Base-by-base conservation (phyloP, 768 basidiomycete species). In the Crassisporium funariophilum region DNA sequence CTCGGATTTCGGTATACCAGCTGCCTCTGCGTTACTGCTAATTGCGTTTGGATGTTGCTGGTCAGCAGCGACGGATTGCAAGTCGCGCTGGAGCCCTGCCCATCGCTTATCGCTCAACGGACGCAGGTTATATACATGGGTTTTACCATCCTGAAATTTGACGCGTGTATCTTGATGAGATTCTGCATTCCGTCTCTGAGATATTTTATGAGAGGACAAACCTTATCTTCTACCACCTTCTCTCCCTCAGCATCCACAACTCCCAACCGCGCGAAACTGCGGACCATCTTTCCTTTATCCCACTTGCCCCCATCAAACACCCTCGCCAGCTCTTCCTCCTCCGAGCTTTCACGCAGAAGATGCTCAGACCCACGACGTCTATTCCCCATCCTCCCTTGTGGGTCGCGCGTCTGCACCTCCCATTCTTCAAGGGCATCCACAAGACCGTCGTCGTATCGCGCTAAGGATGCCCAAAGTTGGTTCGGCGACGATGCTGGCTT, bases 231-330 rank as follows among this genome's bases (percentile, higher is more conserved):
- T 8, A 63, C 63, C 24, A 63, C 62, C 41, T 67, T 70, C 44
- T 55, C 59, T 13, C 70, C 55, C 4, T 67, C 54, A 13, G 68
- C 59, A 16, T 59, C 59, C 5, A 64, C 56, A 5, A 66, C 58
- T 4, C 79, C 81, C 65, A 92, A 66, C 51, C 78, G 74, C 1
- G 86, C 86, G 66, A 91, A 92, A 47, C 77, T 78, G 41, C 74
- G 68, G 39, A 92, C 82, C 91, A 92, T 91, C 74, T 91, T 92
- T 46, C 64, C 65, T 36, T 67, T 73, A 62, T 93, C 91, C 85
- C 87, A 91, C 53, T 58, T 72, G 9, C 76, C 83, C 34, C 67
- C 72, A 49, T 54, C 59, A 53, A 85, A 89, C 17, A 77, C 52
- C 44, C 69, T 65, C 22, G 57, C 57, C 44, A 83, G 46, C 20